Percentiles rank a stretch among this genome's conserved stretches.
Evolutionary conservation across 805 yeast species (phyloP).

Genomic region (Isabelozyma rhagii): DNA sequence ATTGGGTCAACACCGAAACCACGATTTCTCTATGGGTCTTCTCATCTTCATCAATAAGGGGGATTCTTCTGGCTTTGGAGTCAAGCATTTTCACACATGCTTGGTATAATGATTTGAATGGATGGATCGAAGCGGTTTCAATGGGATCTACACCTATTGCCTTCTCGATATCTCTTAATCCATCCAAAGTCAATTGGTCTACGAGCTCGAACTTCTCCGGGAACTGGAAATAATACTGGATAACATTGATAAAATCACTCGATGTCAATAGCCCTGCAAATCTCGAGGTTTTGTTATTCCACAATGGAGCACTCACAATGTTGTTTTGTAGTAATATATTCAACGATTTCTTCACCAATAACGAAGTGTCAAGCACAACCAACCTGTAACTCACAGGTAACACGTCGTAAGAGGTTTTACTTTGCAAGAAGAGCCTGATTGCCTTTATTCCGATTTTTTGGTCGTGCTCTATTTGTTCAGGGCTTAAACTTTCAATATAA

Average conservation of each 20-base stretch:
- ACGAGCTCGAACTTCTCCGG: conserved; percentile 88
- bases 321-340: conserved; percentile 88
- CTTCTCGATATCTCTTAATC: conserved; percentile 79
- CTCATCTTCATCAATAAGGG: conserved; percentile 91
- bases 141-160: conserved; percentile 83
- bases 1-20: conserved; percentile 92
- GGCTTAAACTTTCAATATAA: conserved; percentile 36
- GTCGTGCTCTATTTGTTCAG: conserved; percentile 49
- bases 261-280: conserved; percentile 95
- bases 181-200: conserved; percentile 80
- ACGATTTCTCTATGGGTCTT: conserved; percentile 91
- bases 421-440: conserved; percentile 76
- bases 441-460: conserved; percentile 78
- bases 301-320: conserved; percentile 93
- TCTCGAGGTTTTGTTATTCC: conserved; percentile 85
- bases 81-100: conserved; percentile 92
- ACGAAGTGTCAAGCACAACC: conserved; percentile 88
- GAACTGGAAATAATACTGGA: conserved; percentile 85
- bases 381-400: conserved; percentile 91
- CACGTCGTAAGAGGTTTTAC: conserved; percentile 94
- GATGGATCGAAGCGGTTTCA: conserved; percentile 86
- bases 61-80: conserved; percentile 87
- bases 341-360: conserved; percentile 84
- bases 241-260: conserved; percentile 89
- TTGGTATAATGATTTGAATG: conserved; percentile 82